Conservation (phyloP, 2,329 filamentous ascomycete species). For the Neonectria ditissima region DNA sequence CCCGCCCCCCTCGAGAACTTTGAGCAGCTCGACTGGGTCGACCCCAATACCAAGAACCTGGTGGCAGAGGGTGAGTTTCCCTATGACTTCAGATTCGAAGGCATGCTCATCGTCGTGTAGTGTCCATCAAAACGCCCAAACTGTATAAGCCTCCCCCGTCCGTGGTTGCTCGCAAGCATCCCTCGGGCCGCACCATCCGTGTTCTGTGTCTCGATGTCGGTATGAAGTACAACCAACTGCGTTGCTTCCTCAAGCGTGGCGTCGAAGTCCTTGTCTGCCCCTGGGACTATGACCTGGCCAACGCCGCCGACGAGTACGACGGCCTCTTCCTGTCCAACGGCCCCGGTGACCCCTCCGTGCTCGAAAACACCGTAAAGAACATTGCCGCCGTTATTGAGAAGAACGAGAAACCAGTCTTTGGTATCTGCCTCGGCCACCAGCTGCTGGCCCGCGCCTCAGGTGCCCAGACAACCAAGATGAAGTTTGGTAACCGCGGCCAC, state of each 20-base stretch:
- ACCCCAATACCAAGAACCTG: conserved; percentile 93
- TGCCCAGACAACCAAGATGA: conserved; percentile 93
- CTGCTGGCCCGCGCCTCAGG: conserved; percentile 90
- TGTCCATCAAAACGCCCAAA: conserved; percentile 88
- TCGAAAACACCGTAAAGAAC: conserved; percentile 83
- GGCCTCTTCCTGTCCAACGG: conserved; percentile 98
- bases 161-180: conserved; percentile 80
- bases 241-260: conserved; percentile 90
- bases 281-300: conserved; percentile 93
- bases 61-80: conserved; percentile 86
- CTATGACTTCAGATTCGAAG: conserved; percentile 32
- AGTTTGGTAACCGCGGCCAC: conserved; percentile 98
- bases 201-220: conserved; percentile 96
- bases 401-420: conserved; percentile 88
- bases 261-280: conserved; percentile 95
- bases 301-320: conserved; percentile 87
- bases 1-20: conserved; percentile 63
- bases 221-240: conserved; percentile 97
- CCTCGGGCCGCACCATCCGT: conserved; percentile 86
- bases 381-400: conserved; percentile 81
- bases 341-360: conserved; percentile 91
- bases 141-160: conserved; percentile 82
- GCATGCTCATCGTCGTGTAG: conserved; percentile 66
- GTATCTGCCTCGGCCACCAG: conserved; percentile 97
- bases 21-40: conserved; percentile 86